phyloP scores from a whole-genome alignment of 169 alveolate genomes.

The Fabrea salina region DNA sequence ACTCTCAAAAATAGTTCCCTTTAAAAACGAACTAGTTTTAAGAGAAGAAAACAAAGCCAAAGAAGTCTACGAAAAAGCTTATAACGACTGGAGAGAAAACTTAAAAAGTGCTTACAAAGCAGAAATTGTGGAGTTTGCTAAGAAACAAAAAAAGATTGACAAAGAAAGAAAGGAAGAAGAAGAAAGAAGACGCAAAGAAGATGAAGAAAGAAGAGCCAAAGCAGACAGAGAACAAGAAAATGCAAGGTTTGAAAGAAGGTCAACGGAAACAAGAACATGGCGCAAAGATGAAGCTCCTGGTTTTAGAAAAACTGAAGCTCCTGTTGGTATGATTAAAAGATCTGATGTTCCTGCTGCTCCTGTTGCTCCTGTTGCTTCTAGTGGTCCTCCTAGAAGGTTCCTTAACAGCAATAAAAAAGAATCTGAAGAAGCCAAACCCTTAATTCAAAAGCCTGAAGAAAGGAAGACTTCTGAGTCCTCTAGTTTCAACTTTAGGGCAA shows the following conservation, averaged over 20 bases:
- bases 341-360: background rate
- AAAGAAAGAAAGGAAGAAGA: background rate
- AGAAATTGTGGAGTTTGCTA: background rate
- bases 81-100: background rate
- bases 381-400: background rate
- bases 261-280: conserved; percentile 11
- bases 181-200: background rate
- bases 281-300: too few relatives aligned
- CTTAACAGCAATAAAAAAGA: background rate
- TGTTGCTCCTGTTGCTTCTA: background rate
- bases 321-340: background rate
- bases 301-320: background rate
- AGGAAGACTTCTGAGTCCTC: too few relatives aligned
- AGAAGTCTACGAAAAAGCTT: background rate
- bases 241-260: background rate
- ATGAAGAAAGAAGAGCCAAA: background rate
- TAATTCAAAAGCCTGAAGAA: too few relatives aligned
- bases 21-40: background rate
- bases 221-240: background rate
- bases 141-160: background rate
- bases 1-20: background rate
- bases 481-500: too few relatives aligned
- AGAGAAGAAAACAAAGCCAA: conserved; percentile 5
- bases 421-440: background rate
- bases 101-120: background rate